phyloP scores from a whole-genome alignment of 2,329 filamentous ascomycete species.

The Arthrobotrys iridis region DNA sequence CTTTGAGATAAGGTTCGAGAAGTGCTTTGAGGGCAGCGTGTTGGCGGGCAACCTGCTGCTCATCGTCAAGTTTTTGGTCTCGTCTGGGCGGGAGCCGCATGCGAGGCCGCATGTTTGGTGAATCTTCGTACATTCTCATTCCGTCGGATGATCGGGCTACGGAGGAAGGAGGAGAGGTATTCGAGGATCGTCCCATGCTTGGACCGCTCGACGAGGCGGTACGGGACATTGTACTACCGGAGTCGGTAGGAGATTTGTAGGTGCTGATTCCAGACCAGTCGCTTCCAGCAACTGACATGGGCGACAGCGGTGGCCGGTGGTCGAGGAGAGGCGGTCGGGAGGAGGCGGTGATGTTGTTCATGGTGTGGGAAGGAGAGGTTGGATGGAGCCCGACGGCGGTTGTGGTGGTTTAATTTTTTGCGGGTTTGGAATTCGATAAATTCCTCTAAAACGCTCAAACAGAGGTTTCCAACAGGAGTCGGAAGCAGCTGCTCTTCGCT shows the following conservation, averaged over 20 bases:
- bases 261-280: constrained; percentile 80
- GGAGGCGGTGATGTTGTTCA: constrained; percentile 48
- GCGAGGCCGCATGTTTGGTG: constrained; percentile 55
- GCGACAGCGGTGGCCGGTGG: constrained; percentile 71
- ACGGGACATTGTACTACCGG: constrained; percentile 68
- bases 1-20: constrained; percentile 56
- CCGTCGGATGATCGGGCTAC: constrained; percentile 86
- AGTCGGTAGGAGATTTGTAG: constrained; percentile 68
- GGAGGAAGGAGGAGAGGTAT: constrained; percentile 84
- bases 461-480: constrained; percentile 8
- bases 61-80: constrained; percentile 64
- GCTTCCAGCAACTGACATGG: constrained; percentile 81
- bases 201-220: constrained; percentile 58
- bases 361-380: constrained; percentile 12
- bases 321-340: constrained; percentile 44
- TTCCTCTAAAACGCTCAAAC: constrained; percentile 53
- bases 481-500: neutral
- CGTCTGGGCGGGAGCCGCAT: constrained; percentile 44
- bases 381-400: neutral
- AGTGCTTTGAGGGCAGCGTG: constrained; percentile 57
- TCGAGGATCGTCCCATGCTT: constrained; percentile 60
- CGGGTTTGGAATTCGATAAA: constrained; percentile 46
- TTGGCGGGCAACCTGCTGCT: constrained; percentile 67
- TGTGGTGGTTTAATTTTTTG: constrained; percentile 16
- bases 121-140: constrained; percentile 69